These are phyloP conservation scores for Prototheca cutis DNA, from an alignment of 163 green algal genomes.

Conservation along the genomic window DNA sequence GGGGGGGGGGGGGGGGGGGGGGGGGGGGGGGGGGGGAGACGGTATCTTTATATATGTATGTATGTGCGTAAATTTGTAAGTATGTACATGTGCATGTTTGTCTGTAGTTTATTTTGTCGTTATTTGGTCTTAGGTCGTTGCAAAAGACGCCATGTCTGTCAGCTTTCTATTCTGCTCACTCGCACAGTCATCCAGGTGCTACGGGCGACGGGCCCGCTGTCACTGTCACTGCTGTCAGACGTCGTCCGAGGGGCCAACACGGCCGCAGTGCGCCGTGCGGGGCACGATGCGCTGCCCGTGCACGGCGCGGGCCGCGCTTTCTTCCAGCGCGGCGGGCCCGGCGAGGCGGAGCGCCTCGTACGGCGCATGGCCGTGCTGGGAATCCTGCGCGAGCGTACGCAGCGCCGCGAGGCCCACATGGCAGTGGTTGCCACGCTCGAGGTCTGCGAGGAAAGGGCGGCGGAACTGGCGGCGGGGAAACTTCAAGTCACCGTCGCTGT, in stretches of 20 bases:
- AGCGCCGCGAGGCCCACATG: conserved; percentile 20
- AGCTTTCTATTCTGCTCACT: too few species aligned
- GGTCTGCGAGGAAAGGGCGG: not conserved
- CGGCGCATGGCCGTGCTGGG: conserved; percentile 40
- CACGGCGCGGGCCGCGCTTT: conserved; percentile 35
- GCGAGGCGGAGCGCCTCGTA: conserved; percentile 46
- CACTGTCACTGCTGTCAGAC: conserved; percentile 35
- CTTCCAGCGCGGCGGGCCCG: conserved; percentile 12
- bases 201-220: conserved; percentile 5
- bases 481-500: not conserved
- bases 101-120: too few species aligned
- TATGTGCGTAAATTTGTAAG: too few species aligned
- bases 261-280: conserved; percentile 29
- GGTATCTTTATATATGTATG: too few species aligned
- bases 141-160: too few species aligned
- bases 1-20: too few species aligned
- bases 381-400: conserved; percentile 47
- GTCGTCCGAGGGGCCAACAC: conserved; percentile 49
- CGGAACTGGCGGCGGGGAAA: not conserved
- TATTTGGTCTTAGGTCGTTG: too few species aligned
- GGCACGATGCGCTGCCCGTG: conserved; percentile 31
- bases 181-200: conserved; percentile 8
- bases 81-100: too few species aligned
- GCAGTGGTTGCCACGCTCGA: conserved; percentile 15
- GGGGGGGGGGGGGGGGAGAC: too few species aligned